Percentiles rank a stretch among this genome's conserved stretches.
Conservation (phyloP, 2,329 filamentous ascomycete genomes). For the Diplodia seriata region DNA sequence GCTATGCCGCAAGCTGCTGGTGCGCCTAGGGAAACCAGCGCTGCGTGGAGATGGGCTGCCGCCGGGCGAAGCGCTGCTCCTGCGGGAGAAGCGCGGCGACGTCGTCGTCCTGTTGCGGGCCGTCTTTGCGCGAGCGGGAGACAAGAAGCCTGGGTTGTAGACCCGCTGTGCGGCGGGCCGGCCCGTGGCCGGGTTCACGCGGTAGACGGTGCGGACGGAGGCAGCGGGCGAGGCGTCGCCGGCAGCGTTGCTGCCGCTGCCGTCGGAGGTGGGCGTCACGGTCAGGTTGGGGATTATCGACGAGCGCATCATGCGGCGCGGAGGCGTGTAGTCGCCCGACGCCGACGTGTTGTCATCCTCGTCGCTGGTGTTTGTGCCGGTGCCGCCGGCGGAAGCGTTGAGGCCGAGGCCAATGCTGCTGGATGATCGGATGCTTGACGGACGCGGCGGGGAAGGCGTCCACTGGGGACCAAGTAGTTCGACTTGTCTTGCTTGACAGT, state of each 20-base stretch:
- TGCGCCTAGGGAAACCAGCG: neutral
- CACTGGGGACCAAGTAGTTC: no score
- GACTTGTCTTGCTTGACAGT: no score
- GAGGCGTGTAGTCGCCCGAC: neutral
- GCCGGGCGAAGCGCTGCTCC: neutral
- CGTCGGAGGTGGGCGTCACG: neutral
- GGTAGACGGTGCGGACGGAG: conserved; percentile 14
- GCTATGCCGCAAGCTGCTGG: conserved; percentile 16
- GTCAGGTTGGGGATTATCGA: neutral
- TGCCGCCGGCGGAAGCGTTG: neutral
- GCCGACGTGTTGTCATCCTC: neutral
- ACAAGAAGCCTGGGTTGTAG: neutral
- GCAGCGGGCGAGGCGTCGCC: conserved; percentile 8
- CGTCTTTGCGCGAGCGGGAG: neutral
- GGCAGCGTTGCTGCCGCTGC: neutral
- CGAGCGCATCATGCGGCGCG: neutral
- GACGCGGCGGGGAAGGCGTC: no score
- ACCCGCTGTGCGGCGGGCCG: neutral
- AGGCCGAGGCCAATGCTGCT: no score
- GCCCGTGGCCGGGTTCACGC: conserved; percentile 8
- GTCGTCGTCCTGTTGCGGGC: no score
- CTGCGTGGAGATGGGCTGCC: neutral
- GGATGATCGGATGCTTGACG: no score
- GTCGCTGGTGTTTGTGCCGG: neutral
- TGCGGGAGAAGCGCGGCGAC: no score